A percentile compares a stretch with the other conserved stretches of the same genome.
phyloP scores from a whole-genome alignment of 2,329 filamentous ascomycete species.

The Neurospora crassa region DNA sequence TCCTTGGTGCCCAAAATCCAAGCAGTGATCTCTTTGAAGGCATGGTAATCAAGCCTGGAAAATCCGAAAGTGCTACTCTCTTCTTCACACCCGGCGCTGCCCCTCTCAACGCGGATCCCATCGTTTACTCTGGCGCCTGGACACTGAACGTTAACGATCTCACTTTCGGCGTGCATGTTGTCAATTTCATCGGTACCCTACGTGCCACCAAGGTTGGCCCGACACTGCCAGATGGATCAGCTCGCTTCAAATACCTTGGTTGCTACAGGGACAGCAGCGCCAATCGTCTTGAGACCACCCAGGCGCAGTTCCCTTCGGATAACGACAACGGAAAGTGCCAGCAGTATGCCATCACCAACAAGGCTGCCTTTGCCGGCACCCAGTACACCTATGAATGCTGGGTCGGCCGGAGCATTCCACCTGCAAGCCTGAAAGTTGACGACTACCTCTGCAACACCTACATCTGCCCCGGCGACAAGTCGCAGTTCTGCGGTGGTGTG shows the following conservation, averaged over 20 bases:
- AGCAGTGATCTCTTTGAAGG: constrained; percentile 11
- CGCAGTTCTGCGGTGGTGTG: constrained; percentile 6
- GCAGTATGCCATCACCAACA: constrained; percentile 6
- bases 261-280: constrained; percentile 11
- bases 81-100: constrained; percentile 8
- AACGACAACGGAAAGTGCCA: constrained; percentile 11
- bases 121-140: constrained; percentile 9
- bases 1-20: constrained; percentile 8
- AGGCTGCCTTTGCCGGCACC: constrained; percentile 6
- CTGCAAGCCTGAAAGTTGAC: constrained; percentile 1
- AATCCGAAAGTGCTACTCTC: constrained; percentile 1
- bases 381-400: constrained; percentile 9
- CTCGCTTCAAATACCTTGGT: constrained; percentile 10
- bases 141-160: constrained; percentile 13
- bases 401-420: constrained; percentile 6
- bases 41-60: constrained; percentile 2
- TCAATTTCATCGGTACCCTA: constrained; percentile 11
- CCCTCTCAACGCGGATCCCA: constrained; percentile 6
- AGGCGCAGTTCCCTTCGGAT: constrained; percentile 1
- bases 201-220: constrained; percentile 5
- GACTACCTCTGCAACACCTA: constrained; percentile 7
- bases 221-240: constrained; percentile 4
- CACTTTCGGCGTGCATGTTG: constrained; percentile 8
- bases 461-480: constrained; percentile 5
- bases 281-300: constrained; percentile 8